Percentiles rank a stretch among this genome's conserved stretches.
Conservation (phyloP, 345 rosid species). For the Brassica juncea region DNA sequence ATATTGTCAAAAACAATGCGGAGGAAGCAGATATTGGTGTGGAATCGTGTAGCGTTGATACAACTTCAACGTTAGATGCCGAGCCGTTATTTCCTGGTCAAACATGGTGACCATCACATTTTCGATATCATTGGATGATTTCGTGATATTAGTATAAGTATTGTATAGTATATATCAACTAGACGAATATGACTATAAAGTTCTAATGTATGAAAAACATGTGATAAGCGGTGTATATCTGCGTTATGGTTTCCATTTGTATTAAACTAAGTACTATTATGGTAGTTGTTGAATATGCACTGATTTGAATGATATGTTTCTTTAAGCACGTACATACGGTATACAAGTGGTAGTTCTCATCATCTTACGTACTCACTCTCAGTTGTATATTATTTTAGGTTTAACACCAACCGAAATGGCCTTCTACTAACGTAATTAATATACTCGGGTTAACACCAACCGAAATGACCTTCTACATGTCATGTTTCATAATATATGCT, state of each 20-base stretch:
- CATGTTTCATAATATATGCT: too few species aligned
- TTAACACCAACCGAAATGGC: not conserved
- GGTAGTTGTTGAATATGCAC: not conserved
- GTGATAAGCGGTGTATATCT: not conserved
- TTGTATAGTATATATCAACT: not conserved
- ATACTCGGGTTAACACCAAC: too few species aligned
- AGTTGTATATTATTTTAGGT: not conserved
- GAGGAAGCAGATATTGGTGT: not conserved
- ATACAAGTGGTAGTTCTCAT: not conserved
- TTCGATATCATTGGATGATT: not conserved
- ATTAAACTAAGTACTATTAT: not conserved
- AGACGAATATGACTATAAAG: not conserved
- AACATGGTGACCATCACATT: conserved; percentile 14
- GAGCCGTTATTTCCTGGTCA: conserved; percentile 10
- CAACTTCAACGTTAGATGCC: conserved; percentile 16
- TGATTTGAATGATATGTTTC: not conserved
- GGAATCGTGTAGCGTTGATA: not conserved
- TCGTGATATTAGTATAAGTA: not conserved
- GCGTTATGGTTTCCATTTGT: not conserved
- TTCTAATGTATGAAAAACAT: not conserved
- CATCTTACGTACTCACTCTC: not conserved
- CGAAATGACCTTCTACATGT: too few species aligned
- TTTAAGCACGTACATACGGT: not conserved
- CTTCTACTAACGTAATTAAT: not conserved
- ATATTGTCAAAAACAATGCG: not conserved